phyloP scores from a whole-genome alignment of 1,284 basidiomycete species.

The Ustilago sp. region DNA sequence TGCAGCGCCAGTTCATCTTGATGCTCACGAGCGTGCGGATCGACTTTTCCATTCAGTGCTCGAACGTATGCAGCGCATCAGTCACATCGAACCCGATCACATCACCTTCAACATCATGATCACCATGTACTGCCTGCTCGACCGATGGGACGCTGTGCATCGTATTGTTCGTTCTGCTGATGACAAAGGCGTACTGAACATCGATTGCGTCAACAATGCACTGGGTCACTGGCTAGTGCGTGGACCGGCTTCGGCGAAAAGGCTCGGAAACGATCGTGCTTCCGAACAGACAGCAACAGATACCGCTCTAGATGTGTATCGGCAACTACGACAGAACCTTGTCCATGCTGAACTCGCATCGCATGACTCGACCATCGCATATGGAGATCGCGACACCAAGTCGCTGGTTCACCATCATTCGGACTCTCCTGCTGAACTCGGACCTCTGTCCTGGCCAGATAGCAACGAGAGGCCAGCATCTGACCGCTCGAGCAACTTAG shows the following conservation, averaged over 20 bases:
- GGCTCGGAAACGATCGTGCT: no score
- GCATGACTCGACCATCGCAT: constrained; percentile 12
- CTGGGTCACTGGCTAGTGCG: constrained; percentile 25
- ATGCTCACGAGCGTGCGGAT: constrained; percentile 31
- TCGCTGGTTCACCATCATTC: not conserved
- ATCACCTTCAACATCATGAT: constrained; percentile 53
- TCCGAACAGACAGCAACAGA: not conserved
- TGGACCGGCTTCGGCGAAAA: constrained; percentile 7
- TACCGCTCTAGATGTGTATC: constrained; percentile 32
- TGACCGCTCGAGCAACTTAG: not conserved
- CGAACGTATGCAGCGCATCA: constrained; percentile 41
- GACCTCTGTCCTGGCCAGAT: constrained; percentile 26
- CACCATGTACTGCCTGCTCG: constrained; percentile 45
- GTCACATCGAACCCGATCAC: constrained; percentile 31
- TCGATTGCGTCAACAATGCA: constrained; percentile 38
- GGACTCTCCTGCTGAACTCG: not conserved
- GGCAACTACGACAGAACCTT: constrained; percentile 40
- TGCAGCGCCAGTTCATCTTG: constrained; percentile 22
- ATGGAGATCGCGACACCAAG: constrained; percentile 1
- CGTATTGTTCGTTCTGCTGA: constrained; percentile 12
- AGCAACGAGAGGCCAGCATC: not conserved
- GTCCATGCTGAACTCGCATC: constrained; percentile 27
- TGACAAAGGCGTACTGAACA: constrained; percentile 15
- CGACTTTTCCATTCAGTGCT: constrained; percentile 45
- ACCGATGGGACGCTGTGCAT: constrained; percentile 28